These are phyloP conservation scores for Bombardia bombarda DNA, from an alignment of 495 filamentous ascomycete genomes.

Conservation along the genomic window DNA sequence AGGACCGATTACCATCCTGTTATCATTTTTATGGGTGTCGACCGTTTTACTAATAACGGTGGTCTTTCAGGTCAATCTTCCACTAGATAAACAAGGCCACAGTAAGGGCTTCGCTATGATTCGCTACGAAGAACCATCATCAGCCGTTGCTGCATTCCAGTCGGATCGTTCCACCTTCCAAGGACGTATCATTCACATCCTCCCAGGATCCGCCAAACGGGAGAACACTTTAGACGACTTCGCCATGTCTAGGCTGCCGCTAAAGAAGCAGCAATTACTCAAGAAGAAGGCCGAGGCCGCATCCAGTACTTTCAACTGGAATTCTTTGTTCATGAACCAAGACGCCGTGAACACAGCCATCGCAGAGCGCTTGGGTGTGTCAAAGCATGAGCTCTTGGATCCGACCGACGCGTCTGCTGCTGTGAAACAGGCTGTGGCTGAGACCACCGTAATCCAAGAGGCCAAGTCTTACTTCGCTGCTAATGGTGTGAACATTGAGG, in stretches of 20 bases:
- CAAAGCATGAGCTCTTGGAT: conserved; percentile 85
- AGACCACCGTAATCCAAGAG: conserved; percentile 93
- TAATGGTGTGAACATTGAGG: conserved; percentile 82
- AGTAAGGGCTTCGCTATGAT: conserved; percentile 89
- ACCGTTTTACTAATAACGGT: conserved; percentile 21
- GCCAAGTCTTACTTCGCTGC: conserved; percentile 82
- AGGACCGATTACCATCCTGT: conserved; percentile 18
- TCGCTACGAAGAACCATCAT: conserved; percentile 58
- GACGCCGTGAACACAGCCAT: conserved; percentile 92
- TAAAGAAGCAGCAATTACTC: conserved; percentile 89
- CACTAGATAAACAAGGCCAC: conserved; percentile 54
- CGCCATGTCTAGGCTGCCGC: conserved; percentile 74
- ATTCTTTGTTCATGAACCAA: conserved; percentile 95
- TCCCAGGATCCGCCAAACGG: conserved; percentile 73
- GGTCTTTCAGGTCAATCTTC: conserved; percentile 64
- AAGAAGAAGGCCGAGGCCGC: conserved; percentile 73
- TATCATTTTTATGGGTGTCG: conserved; percentile 14
- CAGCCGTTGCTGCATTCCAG: conserved; percentile 70
- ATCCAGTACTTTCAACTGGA: conserved; percentile 84
- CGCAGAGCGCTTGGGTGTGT: conserved; percentile 75
- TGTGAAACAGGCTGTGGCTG: conserved; percentile 92
- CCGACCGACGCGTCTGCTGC: conserved; percentile 89
- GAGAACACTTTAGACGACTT: conserved; percentile 79
- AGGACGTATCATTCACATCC: conserved; percentile 81
- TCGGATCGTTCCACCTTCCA: conserved; percentile 81